A percentile compares a stretch with the other conserved stretches of the same genome.
phyloP scores from a whole-genome alignment of 257 asterid genomes.

The Capsicum pubescens region DNA sequence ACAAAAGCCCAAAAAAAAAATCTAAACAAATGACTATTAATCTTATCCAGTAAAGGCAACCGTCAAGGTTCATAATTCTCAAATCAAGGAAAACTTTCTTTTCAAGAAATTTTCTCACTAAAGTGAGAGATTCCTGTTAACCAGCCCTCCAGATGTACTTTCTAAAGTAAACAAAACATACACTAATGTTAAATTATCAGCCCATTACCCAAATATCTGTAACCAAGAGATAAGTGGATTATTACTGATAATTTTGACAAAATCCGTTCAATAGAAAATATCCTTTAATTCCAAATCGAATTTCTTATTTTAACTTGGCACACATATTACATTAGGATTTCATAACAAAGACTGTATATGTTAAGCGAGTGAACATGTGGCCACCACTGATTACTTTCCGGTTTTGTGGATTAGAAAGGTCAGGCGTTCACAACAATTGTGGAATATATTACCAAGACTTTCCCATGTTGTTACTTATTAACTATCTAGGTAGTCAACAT shows the following conservation, averaged over 20 bases:
- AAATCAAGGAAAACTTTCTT: neutral
- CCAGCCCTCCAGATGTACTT: neutral
- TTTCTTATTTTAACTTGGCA: constrained; percentile 22
- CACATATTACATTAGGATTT: neutral
- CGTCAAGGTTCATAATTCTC: constrained; percentile 14
- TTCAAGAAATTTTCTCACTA: neutral
- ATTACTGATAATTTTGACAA: neutral
- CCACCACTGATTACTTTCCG: neutral
- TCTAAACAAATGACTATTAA: constrained; percentile 17
- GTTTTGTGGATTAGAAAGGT: neutral
- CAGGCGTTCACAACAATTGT: neutral
- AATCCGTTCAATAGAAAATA: neutral
- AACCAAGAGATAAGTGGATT: constrained; percentile 1
- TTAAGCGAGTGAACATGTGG: neutral
- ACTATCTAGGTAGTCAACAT: constrained; percentile 8
- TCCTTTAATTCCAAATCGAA: neutral
- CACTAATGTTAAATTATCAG: constrained; percentile 9
- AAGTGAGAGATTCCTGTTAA: neutral
- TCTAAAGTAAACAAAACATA: neutral
- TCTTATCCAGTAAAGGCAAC: constrained; percentile 8
- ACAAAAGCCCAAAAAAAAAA: neutral
- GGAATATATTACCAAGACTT: constrained; percentile 16
- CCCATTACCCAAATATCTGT: neutral
- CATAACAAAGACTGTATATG: neutral
- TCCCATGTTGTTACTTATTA: constrained; percentile 5